Base-by-base conservation (phyloP, 441 rosid genomes). In the Populus hybrid region DNA sequence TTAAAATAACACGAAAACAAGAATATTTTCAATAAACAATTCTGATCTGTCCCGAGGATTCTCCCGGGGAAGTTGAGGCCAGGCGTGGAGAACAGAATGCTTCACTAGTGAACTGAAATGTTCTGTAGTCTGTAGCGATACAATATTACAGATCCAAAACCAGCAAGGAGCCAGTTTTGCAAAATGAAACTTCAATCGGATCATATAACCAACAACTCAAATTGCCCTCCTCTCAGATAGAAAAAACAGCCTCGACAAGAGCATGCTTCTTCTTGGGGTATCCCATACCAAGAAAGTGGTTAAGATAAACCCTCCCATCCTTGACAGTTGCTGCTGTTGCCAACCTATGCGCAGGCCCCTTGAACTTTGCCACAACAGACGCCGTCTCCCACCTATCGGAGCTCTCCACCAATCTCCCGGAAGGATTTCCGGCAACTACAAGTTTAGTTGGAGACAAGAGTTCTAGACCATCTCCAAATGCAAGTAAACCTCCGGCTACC, bases 401-500 rank as follows among this genome's bases (percentile, higher is more conserved):
- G 87, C 98, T 89, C 91, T 92, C 95, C 8, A 95, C 89, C 75
- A 95, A 59, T 79, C 92, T 87, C 28, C 86, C 89, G 0, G 95
- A 87, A 14, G 92, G 92, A 68, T 81, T 91, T 68, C 97, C 95
- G 0, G 97, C 98, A 46, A 93, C 98, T 73, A 93, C 94, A 46
- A 95, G 85, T 85, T 86, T 84, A 10, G 88, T 89, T 0, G 91
- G 87, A 16, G 95, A 91, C 34, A 93, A 59, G 8, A 91, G 81
- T 89, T 91, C 97, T 63, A 93, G 54, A 2, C 99, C 99, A 72
- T 95, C 99, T 70, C 99, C 99, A 21, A 93, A 84, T 54, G 78
- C 26, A 65, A 93, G 73, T 1, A 94, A 63, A 12, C 96, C 98
- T 77, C 89, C 93, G 23, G 32, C 21, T 35, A 93, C 91, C 12